Base-by-base conservation (phyloP, 192 early-diverging fungal genomes). In the Mortierella antarctica region DNA sequence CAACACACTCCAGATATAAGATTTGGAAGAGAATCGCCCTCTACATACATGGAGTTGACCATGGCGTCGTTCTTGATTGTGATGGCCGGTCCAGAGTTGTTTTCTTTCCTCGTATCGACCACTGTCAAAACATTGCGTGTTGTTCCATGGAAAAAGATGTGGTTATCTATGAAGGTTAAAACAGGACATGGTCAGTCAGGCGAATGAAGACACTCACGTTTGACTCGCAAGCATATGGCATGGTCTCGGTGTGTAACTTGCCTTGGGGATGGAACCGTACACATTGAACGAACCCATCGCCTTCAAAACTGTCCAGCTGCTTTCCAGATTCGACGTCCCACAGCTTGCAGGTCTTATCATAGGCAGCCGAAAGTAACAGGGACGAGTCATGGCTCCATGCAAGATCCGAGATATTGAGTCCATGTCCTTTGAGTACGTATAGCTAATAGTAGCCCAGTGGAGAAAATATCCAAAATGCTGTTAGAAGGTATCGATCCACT, bases 241-340 rank as follows among this genome's bases (percentile, higher is more conserved):
- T 3, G 31, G 31, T 31, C 31, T 31, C 31, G 31, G 31, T 31
- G 31, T 3, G 31, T 31, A 31, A 70, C 59, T 71, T 88, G 90
- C 95, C 93, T 79, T 83, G 73, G 14, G 89, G 91, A 74, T 91
- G 87, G 75, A 91, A 95, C 62, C 84, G 84, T 5, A 96, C 93
- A 78, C 93, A 95, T 67, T 95, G 94, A 15, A 96, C 93, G 88
- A 95, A 95, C 0, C 95, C 95, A 45, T 95, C 91, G 20, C 72
- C 87, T 39, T 92, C 90, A 65, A 86, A 93, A 8, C 86, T 89
- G 45, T 87, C 88, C 21, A 85, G 65, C 14, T 88, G 76, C 66
- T 91, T 92, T 42, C 88, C 90, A 46, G 73, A 85, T 47, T 94
- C 90, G 10, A 93, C 86, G 57, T 95, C 92, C 93, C 93, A 95